Percentiles rank a stretch among this genome's conserved stretches.
Conservation (phyloP, 2,329 filamentous ascomycete species). For the Scleromitrula shiraiana region DNA sequence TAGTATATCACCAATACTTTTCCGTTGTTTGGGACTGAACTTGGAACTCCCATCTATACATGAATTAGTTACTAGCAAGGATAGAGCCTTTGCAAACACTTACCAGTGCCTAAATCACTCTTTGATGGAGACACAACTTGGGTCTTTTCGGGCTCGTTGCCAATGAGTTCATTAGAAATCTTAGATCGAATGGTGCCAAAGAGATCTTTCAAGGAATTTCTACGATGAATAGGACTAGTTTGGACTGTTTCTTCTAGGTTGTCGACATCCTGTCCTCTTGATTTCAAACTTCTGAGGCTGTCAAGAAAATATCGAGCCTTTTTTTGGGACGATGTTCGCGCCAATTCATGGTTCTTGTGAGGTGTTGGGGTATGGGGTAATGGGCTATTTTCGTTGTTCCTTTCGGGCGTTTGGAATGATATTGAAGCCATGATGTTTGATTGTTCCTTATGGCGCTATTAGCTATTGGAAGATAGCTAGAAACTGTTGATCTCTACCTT, state of each 20-base stretch:
- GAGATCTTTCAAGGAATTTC: constrained; percentile 16
- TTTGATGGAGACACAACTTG: constrained; percentile 12
- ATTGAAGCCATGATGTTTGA: background rate
- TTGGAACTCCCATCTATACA: background rate
- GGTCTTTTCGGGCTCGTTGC: constrained; percentile 1
- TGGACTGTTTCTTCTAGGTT: background rate
- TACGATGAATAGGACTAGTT: constrained; percentile 2
- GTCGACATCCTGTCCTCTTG: background rate
- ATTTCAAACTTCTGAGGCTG: constrained; percentile 7
- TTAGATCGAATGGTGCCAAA: constrained; percentile 7
- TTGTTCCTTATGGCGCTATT: background rate
- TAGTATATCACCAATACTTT: constrained; percentile 22
- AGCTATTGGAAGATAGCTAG: no score
- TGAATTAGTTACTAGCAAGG: background rate
- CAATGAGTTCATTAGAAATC: background rate
- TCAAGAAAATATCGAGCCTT: constrained; percentile 5
- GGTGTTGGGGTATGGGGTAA: background rate
- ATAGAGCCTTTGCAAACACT: background rate
- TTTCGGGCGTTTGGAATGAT: constrained; percentile 1
- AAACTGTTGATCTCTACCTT: no score
- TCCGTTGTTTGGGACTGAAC: constrained; percentile 14
- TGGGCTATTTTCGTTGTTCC: constrained; percentile 3
- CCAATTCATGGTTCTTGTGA: background rate
- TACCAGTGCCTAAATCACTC: background rate
- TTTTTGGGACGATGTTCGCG: constrained; percentile 8